These are phyloP conservation scores for Astrothelium subdiscretum DNA, from an alignment of 495 filamentous ascomycete genomes.

Conservation along the genomic window DNA sequence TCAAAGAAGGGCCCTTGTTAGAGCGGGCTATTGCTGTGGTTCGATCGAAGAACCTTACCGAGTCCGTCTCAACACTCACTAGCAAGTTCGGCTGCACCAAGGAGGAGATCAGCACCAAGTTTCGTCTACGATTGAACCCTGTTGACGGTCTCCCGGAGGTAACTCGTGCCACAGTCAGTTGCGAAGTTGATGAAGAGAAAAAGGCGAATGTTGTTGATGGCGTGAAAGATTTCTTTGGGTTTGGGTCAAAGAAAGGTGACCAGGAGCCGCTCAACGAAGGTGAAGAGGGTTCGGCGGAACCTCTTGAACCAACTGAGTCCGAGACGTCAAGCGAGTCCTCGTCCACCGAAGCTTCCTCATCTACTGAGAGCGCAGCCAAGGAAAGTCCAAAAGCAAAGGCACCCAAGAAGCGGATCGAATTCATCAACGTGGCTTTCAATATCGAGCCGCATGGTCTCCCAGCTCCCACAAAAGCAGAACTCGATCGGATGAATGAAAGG, in stretches of 20 bases:
- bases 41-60: conserved; percentile 73
- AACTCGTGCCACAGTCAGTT: conserved; percentile 63
- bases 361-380: conserved; percentile 36
- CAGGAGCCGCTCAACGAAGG: conserved; percentile 64
- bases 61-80: conserved; percentile 60
- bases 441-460: conserved; percentile 51
- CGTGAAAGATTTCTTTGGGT: conserved; percentile 89
- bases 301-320: conserved; percentile 26
- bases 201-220: conserved; percentile 79
- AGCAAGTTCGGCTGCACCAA: conserved; percentile 64
- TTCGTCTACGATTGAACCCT: conserved; percentile 57
- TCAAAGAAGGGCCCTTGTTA: conserved; percentile 28
- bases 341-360: conserved; percentile 18
- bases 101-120: conserved; percentile 67
- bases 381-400: conserved; percentile 26
- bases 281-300: conserved; percentile 39
- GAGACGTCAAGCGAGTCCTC: conserved; percentile 6
- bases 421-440: conserved; percentile 56
- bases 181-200: conserved; percentile 55
- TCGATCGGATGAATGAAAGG: conserved; percentile 51
- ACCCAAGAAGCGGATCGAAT: conserved; percentile 53
- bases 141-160: conserved; percentile 79
- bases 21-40: conserved; percentile 44
- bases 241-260: conserved; percentile 73
- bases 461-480: conserved; percentile 42